Percentiles rank a stretch among this genome's conserved stretches.
Conservation (phyloP, 345 rosid species). For the Erysimum cheiranthoides region DNA sequence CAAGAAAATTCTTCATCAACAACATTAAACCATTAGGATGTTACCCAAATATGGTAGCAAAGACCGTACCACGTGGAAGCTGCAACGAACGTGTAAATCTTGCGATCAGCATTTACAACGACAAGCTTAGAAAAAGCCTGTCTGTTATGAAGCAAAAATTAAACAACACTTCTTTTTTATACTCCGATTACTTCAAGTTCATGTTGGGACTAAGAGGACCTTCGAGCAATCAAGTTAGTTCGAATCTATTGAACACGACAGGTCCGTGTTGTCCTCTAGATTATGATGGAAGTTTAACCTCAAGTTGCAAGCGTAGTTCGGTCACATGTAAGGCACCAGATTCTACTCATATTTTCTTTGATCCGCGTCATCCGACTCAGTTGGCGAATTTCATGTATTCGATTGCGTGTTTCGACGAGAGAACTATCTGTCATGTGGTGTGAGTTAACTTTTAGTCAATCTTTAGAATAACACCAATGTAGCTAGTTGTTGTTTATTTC, state of each 20-base stretch:
- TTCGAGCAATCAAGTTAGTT: neutral
- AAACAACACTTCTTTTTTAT: constrained; percentile 22
- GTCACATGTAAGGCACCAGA: constrained; percentile 11
- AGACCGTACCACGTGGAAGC: constrained; percentile 34
- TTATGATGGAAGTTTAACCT: constrained; percentile 19
- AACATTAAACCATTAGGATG: constrained; percentile 43
- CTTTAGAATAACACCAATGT: neutral
- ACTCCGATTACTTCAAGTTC: constrained; percentile 41
- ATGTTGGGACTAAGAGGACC: constrained; percentile 22
- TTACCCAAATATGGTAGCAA: constrained; percentile 31
- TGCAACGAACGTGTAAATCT: constrained; percentile 21
- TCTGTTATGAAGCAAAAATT: neutral
- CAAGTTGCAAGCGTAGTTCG: constrained; percentile 7
- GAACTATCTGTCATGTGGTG: constrained; percentile 5
- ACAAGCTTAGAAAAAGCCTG: constrained; percentile 26
- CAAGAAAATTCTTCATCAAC: constrained; percentile 40
- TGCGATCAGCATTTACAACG: constrained; percentile 22
- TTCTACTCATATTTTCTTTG: constrained; percentile 12
- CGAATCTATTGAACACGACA: constrained; percentile 11
- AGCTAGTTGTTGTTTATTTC: neutral
- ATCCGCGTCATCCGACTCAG: constrained; percentile 40
- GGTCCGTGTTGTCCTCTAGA: constrained; percentile 26
- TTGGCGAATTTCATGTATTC: constrained; percentile 30
- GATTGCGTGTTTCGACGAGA: constrained; percentile 25
- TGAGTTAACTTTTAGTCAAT: neutral